Evolutionary conservation across 2,329 filamentous ascomycete genomes (phyloP), one percentile per base, ranked within the genome.

Genomic region (Rachicladosporium sp.): DNA sequence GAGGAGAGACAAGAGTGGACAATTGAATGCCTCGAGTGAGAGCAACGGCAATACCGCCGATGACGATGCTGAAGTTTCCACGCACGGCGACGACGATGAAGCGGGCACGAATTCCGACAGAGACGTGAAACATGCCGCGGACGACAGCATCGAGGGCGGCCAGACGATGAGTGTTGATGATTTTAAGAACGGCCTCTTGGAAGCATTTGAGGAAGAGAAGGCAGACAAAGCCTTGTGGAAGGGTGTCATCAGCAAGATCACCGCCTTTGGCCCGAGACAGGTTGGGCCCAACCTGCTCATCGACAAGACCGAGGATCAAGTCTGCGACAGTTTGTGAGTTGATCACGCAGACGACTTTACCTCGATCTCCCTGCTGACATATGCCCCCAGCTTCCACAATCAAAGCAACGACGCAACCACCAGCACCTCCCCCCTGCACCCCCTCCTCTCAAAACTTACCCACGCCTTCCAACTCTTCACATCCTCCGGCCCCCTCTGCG

Each of bases 381-480:
- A 12, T 12, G 2, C 19, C 21, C 31, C 19, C 41, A 52, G 52
- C 47, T 45, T 60, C 13, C 50, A 60, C 30, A 42, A 51, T 2
- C 41, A 48, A 31, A 47, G 52, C 13, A 37, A 48, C 11, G 11
- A 40, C n/a, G 13, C 36, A 23, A 32, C 44, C 4, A n/a, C 31
- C 9, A 31, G 36, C 4, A 39, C 31, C n/a, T 27, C 23, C 7
- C 23, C 23, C 7, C 23, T 27, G 30, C 44, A 55, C 30, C 19
- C 36, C 34, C 31, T 41, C 34, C 31, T 34, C 39, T 27, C 34
- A 41, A 96, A 93, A 58, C 83, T 96, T 46, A 71, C 77, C 6
- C 88, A 98, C 58, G 88, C 85, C 35, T 98, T 98, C 70, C 91
- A 98, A 59, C 79, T 96, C 10, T 82, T 86, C 31, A 93, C 81